Base-by-base conservation (phyloP, 2,329 filamentous ascomycete species). In the Chalaropsis thielavioides region DNA sequence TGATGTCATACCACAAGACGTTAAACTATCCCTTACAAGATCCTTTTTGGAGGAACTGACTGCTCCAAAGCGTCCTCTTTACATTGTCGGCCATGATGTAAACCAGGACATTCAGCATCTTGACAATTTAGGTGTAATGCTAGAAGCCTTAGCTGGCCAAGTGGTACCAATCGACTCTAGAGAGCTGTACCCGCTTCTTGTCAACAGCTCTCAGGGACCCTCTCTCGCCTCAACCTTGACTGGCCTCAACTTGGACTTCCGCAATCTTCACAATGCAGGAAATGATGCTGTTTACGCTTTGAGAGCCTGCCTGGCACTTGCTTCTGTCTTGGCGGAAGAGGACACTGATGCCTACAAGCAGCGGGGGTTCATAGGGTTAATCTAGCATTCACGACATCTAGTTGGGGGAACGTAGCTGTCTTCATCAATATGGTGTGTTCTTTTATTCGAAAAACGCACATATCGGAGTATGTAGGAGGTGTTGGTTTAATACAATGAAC, bases 281-380 rank as follows among this genome's bases (percentile, higher is more conserved):
- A 96, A 96, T 69, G 91, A 96, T 72, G 90, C 91, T 0, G 81
- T 85, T 1, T 94, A 88, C 72, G 92, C 90, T 0, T 75, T 95
- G 68, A 84, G 86, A 68, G 87, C 84, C 7, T 82, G 94, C 79
- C 73, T 96, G 6, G 82, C 67, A n/a, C 54, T 67, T 8, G 66
- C 66, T 3, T 43, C 60, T 15, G 46, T 51, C 15, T 3, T 61
- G 8, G 19, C 8, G 22, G 35, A 64, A 22, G 41, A 31, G 0
- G 24, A 64, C 22, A 5, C 24, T 11, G 5, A 62, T n/a, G 54
- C 54, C 17, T 58, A 58, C 54, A 58, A 58, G 7, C n/a, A 17
- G 11, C 27, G 54, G n/a, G 41, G 31, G 27, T 8, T 8, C 19
- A 11, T 44, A 3, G 24, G 24, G 3, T 62, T 22, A 41, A 19